phyloP scores from a whole-genome alignment of 176 grass and related monocot genomes.

The Chrysopogon serrulatus region DNA sequence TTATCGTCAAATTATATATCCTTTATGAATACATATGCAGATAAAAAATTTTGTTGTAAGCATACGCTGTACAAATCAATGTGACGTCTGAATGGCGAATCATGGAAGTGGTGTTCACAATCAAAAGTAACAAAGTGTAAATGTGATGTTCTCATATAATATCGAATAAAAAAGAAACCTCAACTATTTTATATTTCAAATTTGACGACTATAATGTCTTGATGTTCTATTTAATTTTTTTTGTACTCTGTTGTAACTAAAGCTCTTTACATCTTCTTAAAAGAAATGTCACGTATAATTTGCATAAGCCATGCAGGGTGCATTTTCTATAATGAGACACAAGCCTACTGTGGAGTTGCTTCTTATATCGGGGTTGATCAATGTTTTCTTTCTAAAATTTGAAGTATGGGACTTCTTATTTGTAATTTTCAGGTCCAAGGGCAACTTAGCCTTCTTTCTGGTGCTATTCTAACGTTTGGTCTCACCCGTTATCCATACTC shows the following conservation, averaged over 20 bases:
- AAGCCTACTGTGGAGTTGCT: neutral
- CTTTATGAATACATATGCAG: neutral
- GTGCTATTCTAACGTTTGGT: constrained; percentile 86
- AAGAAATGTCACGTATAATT: neutral
- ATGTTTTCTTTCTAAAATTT: constrained; percentile 1
- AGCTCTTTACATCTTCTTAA: constrained; percentile 3
- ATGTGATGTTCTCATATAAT: neutral
- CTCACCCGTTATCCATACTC: constrained; percentile 93
- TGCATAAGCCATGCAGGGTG: neutral
- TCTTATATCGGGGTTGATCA: neutral
- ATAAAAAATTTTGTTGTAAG: constrained; percentile 13
- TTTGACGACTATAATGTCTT: neutral
- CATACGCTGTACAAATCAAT: neutral
- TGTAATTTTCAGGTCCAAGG: constrained; percentile 89
- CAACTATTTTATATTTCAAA: constrained; percentile 10
- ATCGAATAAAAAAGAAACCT: neutral
- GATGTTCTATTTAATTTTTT: neutral
- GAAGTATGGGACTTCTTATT: constrained; percentile 14
- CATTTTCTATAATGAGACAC: constrained; percentile 14
- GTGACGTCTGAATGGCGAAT: neutral
- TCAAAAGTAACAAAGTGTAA: neutral
- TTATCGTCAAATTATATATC: neutral
- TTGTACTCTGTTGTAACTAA: neutral
- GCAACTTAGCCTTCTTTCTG: constrained; percentile 79
- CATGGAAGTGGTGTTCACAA: neutral